Evolutionary conservation across 495 filamentous ascomycete species (phyloP).

Genomic region (Penicillium fimorum): DNA sequence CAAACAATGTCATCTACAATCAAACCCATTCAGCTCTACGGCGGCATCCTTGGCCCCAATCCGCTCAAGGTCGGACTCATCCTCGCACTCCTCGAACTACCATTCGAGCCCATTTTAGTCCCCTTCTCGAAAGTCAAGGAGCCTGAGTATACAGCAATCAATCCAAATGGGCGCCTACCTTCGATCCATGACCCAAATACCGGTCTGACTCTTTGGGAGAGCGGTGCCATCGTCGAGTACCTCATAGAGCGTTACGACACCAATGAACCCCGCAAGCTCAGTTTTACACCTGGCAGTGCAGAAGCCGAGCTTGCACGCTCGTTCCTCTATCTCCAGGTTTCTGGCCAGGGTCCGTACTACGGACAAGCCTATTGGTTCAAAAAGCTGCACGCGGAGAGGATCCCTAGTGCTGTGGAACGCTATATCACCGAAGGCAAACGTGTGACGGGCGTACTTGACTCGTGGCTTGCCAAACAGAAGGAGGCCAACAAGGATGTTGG

Average conservation of each 20-base stretch:
- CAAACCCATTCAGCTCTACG: conserved; percentile 12
- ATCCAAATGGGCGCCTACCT: conserved; percentile 63
- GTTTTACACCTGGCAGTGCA: conserved; percentile 38
- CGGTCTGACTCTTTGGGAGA: conserved; percentile 60
- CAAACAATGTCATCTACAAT: not conserved
- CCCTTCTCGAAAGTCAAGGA: conserved; percentile 53
- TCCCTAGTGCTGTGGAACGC: conserved; percentile 53
- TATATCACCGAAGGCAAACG: conserved; percentile 56
- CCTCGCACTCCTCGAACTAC: conserved; percentile 56
- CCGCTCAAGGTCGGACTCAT: conserved; percentile 58
- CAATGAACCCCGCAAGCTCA: conserved; percentile 45
- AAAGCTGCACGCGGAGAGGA: conserved; percentile 48
- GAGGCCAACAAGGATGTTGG: conserved; percentile 21
- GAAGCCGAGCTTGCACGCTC: conserved; percentile 51
- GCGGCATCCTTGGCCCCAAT: conserved; percentile 44
- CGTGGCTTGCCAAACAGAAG: conserved; percentile 41
- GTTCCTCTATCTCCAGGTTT: conserved; percentile 33
- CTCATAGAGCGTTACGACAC: conserved; percentile 61
- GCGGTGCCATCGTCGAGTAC: conserved; percentile 65
- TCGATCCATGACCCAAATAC: conserved; percentile 62
- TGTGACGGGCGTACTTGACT: conserved; percentile 55
- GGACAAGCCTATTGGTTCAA: conserved; percentile 53
- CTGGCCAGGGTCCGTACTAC: conserved; percentile 61
- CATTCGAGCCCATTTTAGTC: conserved; percentile 43
- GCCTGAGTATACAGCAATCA: conserved; percentile 48